A percentile compares a stretch with the other conserved stretches of the same genome.
Evolutionary conservation across 352 stramenopile species (phyloP).

Genomic region (Phytopythium chamaehyphon): DNA sequence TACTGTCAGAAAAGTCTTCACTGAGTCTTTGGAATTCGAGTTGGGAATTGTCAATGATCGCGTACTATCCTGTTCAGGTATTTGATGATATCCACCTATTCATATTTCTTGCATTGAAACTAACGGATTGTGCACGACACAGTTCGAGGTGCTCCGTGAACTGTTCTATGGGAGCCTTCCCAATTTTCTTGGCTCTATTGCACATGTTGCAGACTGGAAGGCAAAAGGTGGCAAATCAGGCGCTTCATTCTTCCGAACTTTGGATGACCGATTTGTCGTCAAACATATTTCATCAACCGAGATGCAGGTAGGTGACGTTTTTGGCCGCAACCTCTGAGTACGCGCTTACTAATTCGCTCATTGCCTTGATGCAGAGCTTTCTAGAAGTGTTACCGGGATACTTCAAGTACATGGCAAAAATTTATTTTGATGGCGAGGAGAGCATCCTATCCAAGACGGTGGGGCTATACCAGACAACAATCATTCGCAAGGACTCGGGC

Average conservation of each 20-base stretch:
- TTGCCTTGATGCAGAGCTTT: constrained; percentile 62
- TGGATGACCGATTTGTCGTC: constrained; percentile 96
- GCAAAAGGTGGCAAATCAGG: constrained; percentile 97
- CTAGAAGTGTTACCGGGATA: constrained; percentile 83
- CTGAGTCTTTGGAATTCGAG: constrained; percentile 25
- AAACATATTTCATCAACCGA: constrained; percentile 98
- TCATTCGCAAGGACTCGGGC: constrained; percentile 90
- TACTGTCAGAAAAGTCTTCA: constrained; percentile 38
- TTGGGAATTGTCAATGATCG: constrained; percentile 73
- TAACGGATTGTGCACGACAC: not conserved
- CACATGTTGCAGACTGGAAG: constrained; percentile 85
- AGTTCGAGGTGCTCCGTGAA: constrained; percentile 92
- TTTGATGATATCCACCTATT: not conserved
- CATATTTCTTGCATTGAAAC: not conserved
- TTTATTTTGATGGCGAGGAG: constrained; percentile 93
- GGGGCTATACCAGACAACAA: constrained; percentile 97
- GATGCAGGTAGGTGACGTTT: constrained; percentile 97
- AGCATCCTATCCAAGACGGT: constrained; percentile 97
- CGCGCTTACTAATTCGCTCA: no score
- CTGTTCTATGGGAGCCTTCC: constrained; percentile 74
- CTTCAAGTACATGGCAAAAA: constrained; percentile 97
- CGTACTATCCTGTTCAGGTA: constrained; percentile 81
- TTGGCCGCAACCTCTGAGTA: no score
- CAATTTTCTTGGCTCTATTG: constrained; percentile 80
- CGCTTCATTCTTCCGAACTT: constrained; percentile 94